A percentile compares a stretch with the other conserved stretches of the same genome.
phyloP scores from a whole-genome alignment of 1,284 basidiomycete species.

The Spongiforma sp. region DNA sequence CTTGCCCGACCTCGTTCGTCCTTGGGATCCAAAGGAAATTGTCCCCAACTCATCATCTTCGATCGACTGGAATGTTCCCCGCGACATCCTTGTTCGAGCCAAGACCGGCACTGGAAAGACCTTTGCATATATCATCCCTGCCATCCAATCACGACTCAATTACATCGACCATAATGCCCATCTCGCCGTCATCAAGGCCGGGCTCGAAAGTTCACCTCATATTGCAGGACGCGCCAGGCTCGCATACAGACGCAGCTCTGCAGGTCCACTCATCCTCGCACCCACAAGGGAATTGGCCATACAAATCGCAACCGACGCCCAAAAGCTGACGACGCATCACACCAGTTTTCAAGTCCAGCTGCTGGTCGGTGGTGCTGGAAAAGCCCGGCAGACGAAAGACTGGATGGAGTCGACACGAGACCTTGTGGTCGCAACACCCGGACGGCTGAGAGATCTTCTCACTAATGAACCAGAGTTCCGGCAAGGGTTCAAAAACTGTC shows the following conservation, averaged over 20 bases:
- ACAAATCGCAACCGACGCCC: conserved; percentile 91
- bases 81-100: conserved; percentile 82
- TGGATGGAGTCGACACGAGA: conserved; percentile 76
- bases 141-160: conserved; percentile 77
- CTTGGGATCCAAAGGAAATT: conserved; percentile 43
- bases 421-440: conserved; percentile 93
- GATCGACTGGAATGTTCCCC: conserved; percentile 40
- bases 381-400: conserved; percentile 67
- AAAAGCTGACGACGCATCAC: conserved; percentile 71
- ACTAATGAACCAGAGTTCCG: conserved; percentile 63
- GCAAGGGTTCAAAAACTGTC: conserved; percentile 57
- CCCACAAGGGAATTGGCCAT: conserved; percentile 95
- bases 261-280: conserved; percentile 87
- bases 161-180: conserved; percentile 49
- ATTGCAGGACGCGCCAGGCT: conserved; percentile 41
- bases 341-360: conserved; percentile 73
- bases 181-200: conserved; percentile 47
- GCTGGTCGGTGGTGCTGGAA: conserved; percentile 83
- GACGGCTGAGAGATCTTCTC: conserved; percentile 85
- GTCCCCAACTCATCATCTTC: conserved; percentile 23
- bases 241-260: conserved; percentile 49
- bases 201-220: conserved; percentile 39
- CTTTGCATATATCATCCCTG: conserved; percentile 88
- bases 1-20: conserved; percentile 61
- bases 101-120: conserved; percentile 96